A percentile compares a stretch with the other conserved stretches of the same genome.
phyloP scores from a whole-genome alignment of 148 eudicot genomes.

The Vaccinium vitisidaea region DNA sequence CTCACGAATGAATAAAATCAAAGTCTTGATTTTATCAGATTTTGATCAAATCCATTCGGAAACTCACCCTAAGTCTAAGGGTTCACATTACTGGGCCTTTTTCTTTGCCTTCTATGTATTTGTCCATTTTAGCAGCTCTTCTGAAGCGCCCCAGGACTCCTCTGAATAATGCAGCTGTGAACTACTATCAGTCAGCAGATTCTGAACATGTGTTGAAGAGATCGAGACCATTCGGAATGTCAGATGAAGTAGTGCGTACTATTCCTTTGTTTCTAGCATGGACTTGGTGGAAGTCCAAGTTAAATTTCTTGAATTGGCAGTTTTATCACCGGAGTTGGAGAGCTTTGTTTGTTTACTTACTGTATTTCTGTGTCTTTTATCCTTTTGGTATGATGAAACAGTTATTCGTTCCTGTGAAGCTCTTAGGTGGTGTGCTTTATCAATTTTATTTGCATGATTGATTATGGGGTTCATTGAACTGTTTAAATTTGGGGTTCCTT shows the following conservation, averaged over 20 bases:
- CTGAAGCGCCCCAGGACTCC: too few relatives aligned
- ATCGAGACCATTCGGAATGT: slow-evolving; percentile 62
- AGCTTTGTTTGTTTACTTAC: not conserved
- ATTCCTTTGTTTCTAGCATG: slow-evolving; percentile 14
- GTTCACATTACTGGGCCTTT: not conserved
- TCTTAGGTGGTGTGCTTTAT: not conserved
- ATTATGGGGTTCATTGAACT: not conserved
- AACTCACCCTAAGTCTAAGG: too few relatives aligned
- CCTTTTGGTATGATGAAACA: not conserved
- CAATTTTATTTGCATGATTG: not conserved
- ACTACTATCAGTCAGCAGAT: slow-evolving; percentile 81
- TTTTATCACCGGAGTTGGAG: not conserved
- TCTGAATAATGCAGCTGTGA: too few relatives aligned
- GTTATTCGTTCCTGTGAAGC: not conserved
- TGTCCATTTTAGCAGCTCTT: slow-evolving; percentile 29
- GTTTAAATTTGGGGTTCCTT: not conserved
- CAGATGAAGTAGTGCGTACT: too few relatives aligned
- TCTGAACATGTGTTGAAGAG: slow-evolving; percentile 78
- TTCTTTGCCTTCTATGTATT: not conserved
- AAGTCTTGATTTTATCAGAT: too few relatives aligned
- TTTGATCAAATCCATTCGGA: too few relatives aligned
- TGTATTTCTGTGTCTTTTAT: not conserved
- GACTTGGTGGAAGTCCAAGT: slow-evolving; percentile 4
- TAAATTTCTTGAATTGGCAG: not conserved
- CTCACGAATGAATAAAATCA: too few relatives aligned